Evolutionary conservation across 768 basidiomycete species (phyloP), one percentile per base, ranked within the genome.

Genomic region (Psilocybe subaeruginosa): DNA sequence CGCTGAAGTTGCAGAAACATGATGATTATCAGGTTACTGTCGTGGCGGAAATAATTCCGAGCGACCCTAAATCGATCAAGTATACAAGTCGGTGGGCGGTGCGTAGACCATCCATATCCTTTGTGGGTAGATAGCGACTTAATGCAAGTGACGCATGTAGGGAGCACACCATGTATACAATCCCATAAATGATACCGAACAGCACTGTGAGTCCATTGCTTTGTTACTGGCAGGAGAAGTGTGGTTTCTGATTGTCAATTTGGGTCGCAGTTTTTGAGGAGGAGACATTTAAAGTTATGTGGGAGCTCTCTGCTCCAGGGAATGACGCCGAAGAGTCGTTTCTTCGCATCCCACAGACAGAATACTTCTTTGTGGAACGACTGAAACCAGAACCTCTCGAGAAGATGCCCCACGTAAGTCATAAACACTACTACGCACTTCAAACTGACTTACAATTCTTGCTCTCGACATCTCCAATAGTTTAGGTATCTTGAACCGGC

Each of bases 71-170:
- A 74, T 81, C 79, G n/a, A 87, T 89, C 69, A 80, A 81, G 56
- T 94, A 91, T 66, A 91, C 93, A 2, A 91, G 90, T 70, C 84
- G 84, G 35, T 93, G 92, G 92, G 92, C 92, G 39, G 92, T 91
- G 64, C 64, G 88, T 77, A 19, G 52, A 12, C 43, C 33, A 16
- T 17, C 16, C 27, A 23, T 8, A 16, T 33, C 17, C 12, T 35
- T 17, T 33, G 14, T 8, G 17, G 17, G 16, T 35, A 35, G n/a
- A 31, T 43, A 47, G 12, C 43, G 11, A 50, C 23, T 23, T 23
- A 23, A 23, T 23, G 23, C 23, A 17, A 9, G 8, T 7, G 4
- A 30, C 59, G n/a, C 54, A 33, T 35, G 11, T 52, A 94, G 92
- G 92, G 92, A 37, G 93, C 90, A 8, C 90, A 93, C 63, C 89